These are phyloP conservation scores for Trametes elegans DNA, from an alignment of 768 basidiomycete genomes.

Conservation along the genomic window DNA sequence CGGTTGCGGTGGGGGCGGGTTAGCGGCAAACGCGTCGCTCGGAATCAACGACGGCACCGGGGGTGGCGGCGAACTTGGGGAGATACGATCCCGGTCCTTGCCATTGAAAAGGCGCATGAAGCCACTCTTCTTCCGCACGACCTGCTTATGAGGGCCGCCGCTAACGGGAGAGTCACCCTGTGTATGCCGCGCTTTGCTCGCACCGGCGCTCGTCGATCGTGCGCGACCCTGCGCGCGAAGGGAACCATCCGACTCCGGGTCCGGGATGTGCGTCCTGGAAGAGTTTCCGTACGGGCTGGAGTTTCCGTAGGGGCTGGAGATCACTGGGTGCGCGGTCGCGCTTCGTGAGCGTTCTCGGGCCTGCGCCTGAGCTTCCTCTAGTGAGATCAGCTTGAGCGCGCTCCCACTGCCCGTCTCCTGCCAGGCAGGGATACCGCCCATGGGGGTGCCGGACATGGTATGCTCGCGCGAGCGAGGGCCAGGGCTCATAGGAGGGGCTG, in stretches of 20 bases:
- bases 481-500: conserved; percentile 6
- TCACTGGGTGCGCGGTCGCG: conserved; percentile 24
- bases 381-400: conserved; percentile 66
- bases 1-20: neutral
- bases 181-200: conserved; percentile 44
- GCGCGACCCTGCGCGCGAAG: conserved; percentile 36
- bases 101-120: conserved; percentile 77
- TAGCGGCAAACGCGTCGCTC: conserved; percentile 26
- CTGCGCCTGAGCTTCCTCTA: conserved; percentile 75
- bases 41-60: conserved; percentile 52
- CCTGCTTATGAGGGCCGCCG: conserved; percentile 37
- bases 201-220: conserved; percentile 59
- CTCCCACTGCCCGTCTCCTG: conserved; percentile 45
- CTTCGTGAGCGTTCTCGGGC: conserved; percentile 55
- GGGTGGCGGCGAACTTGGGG: conserved; percentile 43
- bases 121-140: conserved; percentile 79
- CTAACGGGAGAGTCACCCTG: conserved; percentile 4
- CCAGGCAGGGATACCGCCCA: conserved; percentile 44
- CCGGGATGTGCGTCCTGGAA: conserved; percentile 24
- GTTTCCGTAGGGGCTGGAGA: conserved; percentile 16
- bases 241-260: conserved; percentile 4
- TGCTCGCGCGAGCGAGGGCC: conserved; percentile 30
- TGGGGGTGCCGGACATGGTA: neutral
- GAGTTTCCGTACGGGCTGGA: conserved; percentile 19
- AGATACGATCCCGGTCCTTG: conserved; percentile 42